These are phyloP conservation scores for Neoconidiobolus thromboides DNA, from an alignment of 371 early-diverging fungal species.

Conservation along the genomic window DNA sequence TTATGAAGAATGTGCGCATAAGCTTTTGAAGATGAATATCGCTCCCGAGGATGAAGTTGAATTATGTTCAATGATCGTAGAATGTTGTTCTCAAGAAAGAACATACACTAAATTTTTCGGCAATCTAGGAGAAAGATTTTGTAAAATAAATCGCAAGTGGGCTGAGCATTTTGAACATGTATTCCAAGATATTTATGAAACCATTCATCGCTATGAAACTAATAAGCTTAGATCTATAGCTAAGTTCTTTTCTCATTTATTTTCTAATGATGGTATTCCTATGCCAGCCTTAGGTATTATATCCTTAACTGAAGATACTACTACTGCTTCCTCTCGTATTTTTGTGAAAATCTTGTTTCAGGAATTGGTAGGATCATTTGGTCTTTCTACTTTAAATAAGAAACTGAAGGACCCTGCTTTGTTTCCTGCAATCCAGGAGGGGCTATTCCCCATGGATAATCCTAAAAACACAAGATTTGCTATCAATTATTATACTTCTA, in stretches of 20 bases:
- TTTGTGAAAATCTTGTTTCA: conserved; percentile 89
- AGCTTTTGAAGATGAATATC: conserved; percentile 69
- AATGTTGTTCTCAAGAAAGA: conserved; percentile 90
- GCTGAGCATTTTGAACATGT: conserved; percentile 47
- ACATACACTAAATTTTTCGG: conserved; percentile 89
- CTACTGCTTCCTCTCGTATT: conserved; percentile 91
- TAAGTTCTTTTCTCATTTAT: conserved; percentile 76
- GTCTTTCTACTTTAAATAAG: conserved; percentile 56
- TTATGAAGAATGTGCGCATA: conserved; percentile 92
- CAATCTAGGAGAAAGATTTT: conserved; percentile 83
- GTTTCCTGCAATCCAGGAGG: conserved; percentile 35
- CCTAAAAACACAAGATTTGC: conserved; percentile 83
- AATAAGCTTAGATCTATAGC: conserved; percentile 84
- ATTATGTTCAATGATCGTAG: conserved; percentile 88
- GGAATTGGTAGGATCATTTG: conserved; percentile 72
- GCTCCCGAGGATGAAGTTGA: conserved; percentile 75
- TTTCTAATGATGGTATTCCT: conserved; percentile 66
- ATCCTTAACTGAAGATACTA: conserved; percentile 73
- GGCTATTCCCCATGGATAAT: conserved; percentile 80
- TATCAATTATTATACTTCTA: conserved; percentile 93
- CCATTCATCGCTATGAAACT: conserved; percentile 85
- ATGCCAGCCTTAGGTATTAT: conserved; percentile 71
- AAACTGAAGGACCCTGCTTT: conserved; percentile 46
- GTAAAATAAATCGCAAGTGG: conserved; percentile 67
- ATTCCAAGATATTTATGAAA: conserved; percentile 73